Evolutionary conservation across 106 monocot species (phyloP).

Genomic region (Iris macrosiphon): DNA sequence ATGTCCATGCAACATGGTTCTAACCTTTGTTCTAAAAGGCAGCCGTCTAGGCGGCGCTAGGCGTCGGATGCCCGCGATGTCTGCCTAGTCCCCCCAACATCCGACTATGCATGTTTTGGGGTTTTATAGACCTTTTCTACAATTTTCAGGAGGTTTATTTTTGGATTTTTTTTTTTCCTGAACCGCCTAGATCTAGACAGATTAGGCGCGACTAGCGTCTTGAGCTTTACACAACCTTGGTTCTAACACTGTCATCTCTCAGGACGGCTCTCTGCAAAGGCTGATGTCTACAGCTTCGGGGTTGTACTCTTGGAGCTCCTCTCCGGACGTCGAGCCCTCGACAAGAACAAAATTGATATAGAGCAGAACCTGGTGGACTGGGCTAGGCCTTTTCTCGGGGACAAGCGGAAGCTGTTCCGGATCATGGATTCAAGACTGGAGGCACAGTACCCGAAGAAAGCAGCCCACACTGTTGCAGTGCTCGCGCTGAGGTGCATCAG

Average conservation of each 20-base stretch:
- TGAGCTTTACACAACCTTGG: too few species aligned
- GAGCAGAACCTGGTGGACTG: constrained; percentile 78
- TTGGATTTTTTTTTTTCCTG: too few species aligned
- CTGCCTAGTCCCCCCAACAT: too few species aligned
- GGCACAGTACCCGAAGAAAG: constrained; percentile 80
- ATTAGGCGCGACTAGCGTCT: too few species aligned
- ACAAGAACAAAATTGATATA: constrained; percentile 38
- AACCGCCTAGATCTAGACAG: too few species aligned
- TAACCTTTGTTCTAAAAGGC: too few species aligned
- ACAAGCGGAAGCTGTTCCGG: constrained; percentile 54
- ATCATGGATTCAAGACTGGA: constrained; percentile 75
- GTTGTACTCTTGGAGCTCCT: constrained; percentile 71
- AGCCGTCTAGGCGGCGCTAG: too few species aligned
- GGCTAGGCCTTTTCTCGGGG: constrained; percentile 44
- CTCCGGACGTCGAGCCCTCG: constrained; percentile 58
- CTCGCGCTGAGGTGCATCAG: constrained; percentile 51
- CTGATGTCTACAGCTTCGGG: constrained; percentile 89
- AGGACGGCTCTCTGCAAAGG: constrained; percentile 67
- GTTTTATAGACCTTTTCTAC: too few species aligned
- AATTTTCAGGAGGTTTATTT: too few species aligned
- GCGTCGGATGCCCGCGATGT: too few species aligned
- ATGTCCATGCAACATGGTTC: too few species aligned
- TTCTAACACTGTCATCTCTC: background rate
- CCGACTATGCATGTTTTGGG: too few species aligned
- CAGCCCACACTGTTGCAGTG: constrained; percentile 40